These are phyloP conservation scores for Pyrenochaeta sp. DNA, from an alignment of 2,329 filamentous ascomycete species.

Conservation along the genomic window DNA sequence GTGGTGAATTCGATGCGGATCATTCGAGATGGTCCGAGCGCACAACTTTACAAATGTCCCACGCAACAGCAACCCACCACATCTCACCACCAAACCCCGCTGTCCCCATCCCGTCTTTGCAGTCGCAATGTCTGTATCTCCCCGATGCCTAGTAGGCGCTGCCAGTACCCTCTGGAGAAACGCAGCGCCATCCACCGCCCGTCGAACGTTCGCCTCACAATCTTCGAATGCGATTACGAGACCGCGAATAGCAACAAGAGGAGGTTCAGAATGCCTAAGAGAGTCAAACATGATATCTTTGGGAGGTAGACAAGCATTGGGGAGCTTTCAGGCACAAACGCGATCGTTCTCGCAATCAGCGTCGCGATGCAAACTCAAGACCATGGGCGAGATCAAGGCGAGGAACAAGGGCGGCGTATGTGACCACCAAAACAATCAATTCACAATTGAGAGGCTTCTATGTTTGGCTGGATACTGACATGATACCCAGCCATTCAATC, in stretches of 20 bases:
- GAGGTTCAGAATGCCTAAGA: conserved; percentile 20
- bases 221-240: conserved; percentile 18
- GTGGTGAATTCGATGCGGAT: too few species aligned
- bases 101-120: conserved; percentile 1
- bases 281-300: conserved; percentile 10
- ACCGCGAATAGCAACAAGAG: conserved; percentile 13
- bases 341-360: conserved; percentile 39
- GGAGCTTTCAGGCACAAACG: conserved; percentile 15
- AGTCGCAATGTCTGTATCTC: conserved; percentile 36
- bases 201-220: conserved; percentile 35
- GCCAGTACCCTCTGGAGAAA: conserved; percentile 18
- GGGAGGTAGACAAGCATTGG: conserved; percentile 2
- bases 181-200: conserved; percentile 22
- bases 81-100: conserved; percentile 6
- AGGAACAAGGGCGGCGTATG: conserved; percentile 47
- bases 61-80: conserved; percentile 7
- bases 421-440: background rate
- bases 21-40: conserved; percentile 16
- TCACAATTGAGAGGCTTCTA: background rate
- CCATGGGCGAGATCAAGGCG: conserved; percentile 45
- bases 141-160: conserved; percentile 31
- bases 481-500: conserved; percentile 80
- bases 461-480: conserved; percentile 10
- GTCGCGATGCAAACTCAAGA: conserved; percentile 40
- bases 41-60: conserved; percentile 20